Evolutionary conservation across 1,139 yeast genomes (phyloP).

Genomic region (Hanseniaspora sp.): DNA sequence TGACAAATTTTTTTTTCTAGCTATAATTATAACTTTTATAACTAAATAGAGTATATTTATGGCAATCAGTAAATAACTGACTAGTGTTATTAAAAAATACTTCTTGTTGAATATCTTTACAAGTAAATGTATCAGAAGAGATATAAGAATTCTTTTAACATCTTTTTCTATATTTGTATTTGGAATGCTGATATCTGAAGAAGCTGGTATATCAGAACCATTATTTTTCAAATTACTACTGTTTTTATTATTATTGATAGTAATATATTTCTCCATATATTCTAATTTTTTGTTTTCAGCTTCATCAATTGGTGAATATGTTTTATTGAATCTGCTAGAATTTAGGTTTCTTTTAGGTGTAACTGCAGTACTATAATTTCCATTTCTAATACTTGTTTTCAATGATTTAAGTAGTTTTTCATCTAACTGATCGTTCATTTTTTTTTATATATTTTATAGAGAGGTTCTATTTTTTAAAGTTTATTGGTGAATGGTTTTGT

Average conservation of each 20-base stretch:
- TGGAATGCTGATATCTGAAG: background rate
- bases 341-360: background rate
- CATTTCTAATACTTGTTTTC: background rate
- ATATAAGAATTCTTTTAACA: conserved; percentile 3
- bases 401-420: background rate
- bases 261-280: background rate
- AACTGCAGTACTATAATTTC: background rate
- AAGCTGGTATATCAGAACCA: no score
- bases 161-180: conserved; percentile 10
- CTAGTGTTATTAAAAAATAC: background rate
- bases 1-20: background rate
- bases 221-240: background rate
- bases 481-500: no score
- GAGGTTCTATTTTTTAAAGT: no score
- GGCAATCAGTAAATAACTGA: background rate
- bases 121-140: conserved; percentile 1
- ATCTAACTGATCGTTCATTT: background rate
- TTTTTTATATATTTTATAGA: no score
- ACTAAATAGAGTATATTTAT: background rate
- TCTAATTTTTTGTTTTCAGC: background rate
- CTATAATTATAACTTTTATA: background rate
- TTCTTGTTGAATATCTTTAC: background rate
- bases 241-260: background rate
- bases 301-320: background rate
- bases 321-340: background rate